A percentile compares a stretch with the other conserved stretches of the same genome.
These are phyloP conservation scores for Alternaria triticimaculans DNA, from an alignment of 2,329 filamentous ascomycete species.

Conservation along the genomic window DNA sequence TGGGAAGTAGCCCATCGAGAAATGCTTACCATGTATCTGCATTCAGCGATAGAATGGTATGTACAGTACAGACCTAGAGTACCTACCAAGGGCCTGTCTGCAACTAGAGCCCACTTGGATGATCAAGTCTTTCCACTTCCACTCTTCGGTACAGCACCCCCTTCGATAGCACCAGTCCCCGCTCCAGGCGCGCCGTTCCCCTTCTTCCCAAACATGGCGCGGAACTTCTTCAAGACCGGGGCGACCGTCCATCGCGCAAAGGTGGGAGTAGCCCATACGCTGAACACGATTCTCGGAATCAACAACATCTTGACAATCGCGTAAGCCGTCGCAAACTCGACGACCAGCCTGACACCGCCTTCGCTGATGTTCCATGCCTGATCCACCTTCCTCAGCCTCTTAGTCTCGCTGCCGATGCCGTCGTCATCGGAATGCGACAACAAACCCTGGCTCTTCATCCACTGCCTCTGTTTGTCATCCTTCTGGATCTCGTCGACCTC, in stretches of 20 bases:
- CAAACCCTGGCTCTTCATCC: constrained; percentile 59
- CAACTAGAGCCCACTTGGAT: neutral
- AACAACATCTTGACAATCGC: constrained; percentile 86
- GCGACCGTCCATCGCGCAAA: constrained; percentile 66
- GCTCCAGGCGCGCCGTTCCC: constrained; percentile 30
- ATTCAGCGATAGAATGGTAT: neutral
- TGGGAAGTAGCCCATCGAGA: neutral
- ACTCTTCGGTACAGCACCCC: constrained; percentile 37
- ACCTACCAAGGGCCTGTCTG: neutral
- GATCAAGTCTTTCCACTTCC: constrained; percentile 12
- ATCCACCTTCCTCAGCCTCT: constrained; percentile 39
- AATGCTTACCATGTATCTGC: neutral
- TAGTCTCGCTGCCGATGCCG: constrained; percentile 52
- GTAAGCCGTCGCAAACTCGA: constrained; percentile 85
- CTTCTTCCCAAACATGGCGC: constrained; percentile 48
- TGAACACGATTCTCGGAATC: constrained; percentile 75
- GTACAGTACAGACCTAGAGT: neutral
- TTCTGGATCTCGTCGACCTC: constrained; percentile 17
- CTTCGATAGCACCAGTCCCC: constrained; percentile 44
- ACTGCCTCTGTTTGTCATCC: constrained; percentile 62
- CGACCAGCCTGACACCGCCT: constrained; percentile 60
- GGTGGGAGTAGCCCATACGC: constrained; percentile 91
- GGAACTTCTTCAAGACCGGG: constrained; percentile 41
- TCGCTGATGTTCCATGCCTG: constrained; percentile 50
- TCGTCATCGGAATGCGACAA: constrained; percentile 37